Evolutionary conservation across 371 early-diverging fungal species (phyloP), one percentile per base, ranked within the genome.

Genomic region (Basidiobolus heterosporus): DNA sequence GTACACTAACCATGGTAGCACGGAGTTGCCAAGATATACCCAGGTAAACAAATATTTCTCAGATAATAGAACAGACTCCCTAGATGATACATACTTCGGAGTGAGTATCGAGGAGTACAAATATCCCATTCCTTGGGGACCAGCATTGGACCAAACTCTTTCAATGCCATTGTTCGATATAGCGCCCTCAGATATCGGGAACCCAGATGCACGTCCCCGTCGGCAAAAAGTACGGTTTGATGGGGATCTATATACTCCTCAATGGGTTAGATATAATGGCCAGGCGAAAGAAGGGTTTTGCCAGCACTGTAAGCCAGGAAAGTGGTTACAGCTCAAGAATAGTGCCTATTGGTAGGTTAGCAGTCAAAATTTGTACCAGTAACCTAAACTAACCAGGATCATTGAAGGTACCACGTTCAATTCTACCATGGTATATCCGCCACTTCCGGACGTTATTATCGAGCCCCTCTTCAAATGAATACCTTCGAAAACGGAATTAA

Each of bases 341-440:
- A 84, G 85, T 50, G 91, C 92, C 2, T 91, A 68, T 51, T 91
- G 92, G 92, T 83, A 30, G 9, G 30, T 30, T 9, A 30, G n/a
- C n/a, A n/a, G n/a, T n/a, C 30, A 5, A 9, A 30, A 30, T 30
- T 30, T 41, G n/a, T 23, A 18, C 38, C 17, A 14, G 44, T 21
- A 9, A 17, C 17, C 18, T 18, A 23, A 30, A 30, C 30, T 30
- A 30, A 30, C 30, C 91, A n/a, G n/a, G 9, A 9, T 9, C 30
- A 5, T 30, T 9, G 30, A 5, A 30, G 30, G 30, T 30, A 91
- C 54, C 92, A 91, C 65, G 91, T 85, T 63, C 90, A 91, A 59
- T 90, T 88, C 58, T 78, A 67, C 46, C 84, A 91, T 52, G 92
- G 92, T 35, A 87, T 91, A n/a, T 90, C 88, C 13, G 84, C 88